These are phyloP conservation scores for Erysimum cheiri DNA, from an alignment of 441 rosid species.

Conservation along the genomic window DNA sequence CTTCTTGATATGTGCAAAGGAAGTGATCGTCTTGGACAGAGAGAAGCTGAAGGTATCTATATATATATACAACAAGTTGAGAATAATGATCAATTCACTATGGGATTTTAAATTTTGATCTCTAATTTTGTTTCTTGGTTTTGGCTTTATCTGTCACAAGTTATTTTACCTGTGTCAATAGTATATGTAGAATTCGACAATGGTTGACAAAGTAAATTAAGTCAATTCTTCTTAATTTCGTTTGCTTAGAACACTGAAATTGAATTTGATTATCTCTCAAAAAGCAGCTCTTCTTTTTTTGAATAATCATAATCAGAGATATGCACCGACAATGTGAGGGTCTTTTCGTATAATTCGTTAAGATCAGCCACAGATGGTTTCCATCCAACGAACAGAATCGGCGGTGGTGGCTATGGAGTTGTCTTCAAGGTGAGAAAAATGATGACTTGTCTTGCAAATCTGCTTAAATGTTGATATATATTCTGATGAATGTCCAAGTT, in stretches of 20 bases:
- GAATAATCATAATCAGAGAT: constrained; percentile 62
- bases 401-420: constrained; percentile 95
- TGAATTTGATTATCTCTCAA: constrained; percentile 36
- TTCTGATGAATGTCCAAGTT: not conserved
- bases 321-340: constrained; percentile 66
- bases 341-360: constrained; percentile 72
- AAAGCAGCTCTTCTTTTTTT: constrained; percentile 12
- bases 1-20: constrained; percentile 49
- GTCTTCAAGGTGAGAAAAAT: constrained; percentile 68
- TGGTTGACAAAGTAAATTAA: constrained; percentile 23
- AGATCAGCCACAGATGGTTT: constrained; percentile 79
- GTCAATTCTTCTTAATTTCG: not conserved
- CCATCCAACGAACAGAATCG: constrained; percentile 80
- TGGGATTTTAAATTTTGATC: not conserved
- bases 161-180: not conserved
- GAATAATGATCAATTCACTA: not conserved
- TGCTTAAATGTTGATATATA: not conserved
- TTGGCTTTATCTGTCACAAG: not conserved
- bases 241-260: constrained; percentile 4
- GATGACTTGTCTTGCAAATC: constrained; percentile 15
- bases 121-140: not conserved
- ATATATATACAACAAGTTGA: not conserved
- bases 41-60: constrained; percentile 57
- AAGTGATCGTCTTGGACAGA: constrained; percentile 41
- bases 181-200: constrained; percentile 6